Base-by-base conservation (phyloP, 352 stramenopile genomes). In the Phytophthora podocarpi region DNA sequence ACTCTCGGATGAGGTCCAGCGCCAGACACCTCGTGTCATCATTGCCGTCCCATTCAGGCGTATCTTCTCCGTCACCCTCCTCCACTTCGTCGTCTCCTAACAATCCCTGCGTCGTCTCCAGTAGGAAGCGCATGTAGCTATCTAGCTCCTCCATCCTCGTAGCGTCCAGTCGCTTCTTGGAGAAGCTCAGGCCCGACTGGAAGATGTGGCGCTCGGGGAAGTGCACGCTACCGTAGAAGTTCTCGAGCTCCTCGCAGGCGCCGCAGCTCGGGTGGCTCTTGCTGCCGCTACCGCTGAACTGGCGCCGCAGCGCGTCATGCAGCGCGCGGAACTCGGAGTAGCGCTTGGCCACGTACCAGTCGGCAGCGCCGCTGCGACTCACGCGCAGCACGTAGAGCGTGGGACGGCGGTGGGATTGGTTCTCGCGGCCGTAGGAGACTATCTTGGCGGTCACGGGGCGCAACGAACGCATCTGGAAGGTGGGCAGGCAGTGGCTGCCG, bases 341-440 rank as follows among this genome's bases (percentile, higher is more conserved):
- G 36, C 82, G 82, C 32, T 83, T 79, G 60, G 82, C 82, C 28
- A 92, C 80, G 52, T 80, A 92, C 82, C 82, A 92, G 62, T 87
- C 67, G 35, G 63, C 51, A 10, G 65, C 36, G 12, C 79, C 76
- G 45, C 74, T 78, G 37, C 68, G 80, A 24, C 72, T 58, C 45
- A 89, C 82, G 26, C 78, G 82, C 30, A 92, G 77, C 24, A 92
- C 82, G 52, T 90, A 92, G 24, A 92, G 72, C 58, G 82, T 92
- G 45, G 80, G 81, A 41, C 59, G 65, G 36, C 65, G 70, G 26
- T 49, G 66, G 11, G 60, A 58, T 23, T 67, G 65, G 40, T 76
- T 72, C 47, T 84, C 80, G 39, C 78, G 80, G 41, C 82, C 82
- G 64, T 89, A 92, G 11, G 80, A 90, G 43, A 87, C 66, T 56